Conservation (phyloP, 192 early-diverging fungal species). For the Glomus cerebriforme region DNA sequence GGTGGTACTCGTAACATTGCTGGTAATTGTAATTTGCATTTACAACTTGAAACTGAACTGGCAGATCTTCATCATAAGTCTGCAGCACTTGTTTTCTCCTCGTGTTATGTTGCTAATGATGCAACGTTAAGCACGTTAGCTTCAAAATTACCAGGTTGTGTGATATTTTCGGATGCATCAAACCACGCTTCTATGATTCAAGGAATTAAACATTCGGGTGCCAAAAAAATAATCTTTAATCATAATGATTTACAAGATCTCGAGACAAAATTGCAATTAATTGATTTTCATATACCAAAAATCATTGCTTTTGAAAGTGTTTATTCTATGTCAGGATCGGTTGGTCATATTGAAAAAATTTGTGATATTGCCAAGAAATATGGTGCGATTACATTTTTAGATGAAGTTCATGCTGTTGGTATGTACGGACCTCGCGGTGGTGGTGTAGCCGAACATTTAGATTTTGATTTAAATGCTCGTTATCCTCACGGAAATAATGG, state of each 20-base stretch:
- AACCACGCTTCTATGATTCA: constrained; percentile 99
- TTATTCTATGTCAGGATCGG: constrained; percentile 96
- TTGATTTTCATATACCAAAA: constrained; percentile 86
- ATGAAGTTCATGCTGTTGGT: constrained; percentile 99
- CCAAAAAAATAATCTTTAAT: constrained; percentile 85
- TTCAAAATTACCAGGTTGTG: constrained; percentile 83
- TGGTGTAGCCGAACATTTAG: constrained; percentile 93
- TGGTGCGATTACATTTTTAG: constrained; percentile 94
- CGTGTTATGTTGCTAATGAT: constrained; percentile 98
- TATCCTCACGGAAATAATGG: constrained; percentile 50
- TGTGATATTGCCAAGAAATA: constrained; percentile 89
- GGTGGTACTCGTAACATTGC: constrained; percentile 99
- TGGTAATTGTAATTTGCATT: constrained; percentile 94
- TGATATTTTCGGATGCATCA: constrained; percentile 91
- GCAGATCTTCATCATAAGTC: constrained; percentile 91
- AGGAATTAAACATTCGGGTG: constrained; percentile 90
- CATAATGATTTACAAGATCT: constrained; percentile 93
- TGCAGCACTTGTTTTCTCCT: constrained; percentile 91
- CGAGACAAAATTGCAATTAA: constrained; percentile 77
- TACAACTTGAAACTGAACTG: constrained; percentile 88
- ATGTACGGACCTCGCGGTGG: constrained; percentile 95
- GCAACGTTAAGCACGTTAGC: constrained; percentile 91
- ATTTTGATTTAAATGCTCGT: constrained; percentile 69
- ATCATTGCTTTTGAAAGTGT: constrained; percentile 96
- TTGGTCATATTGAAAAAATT: constrained; percentile 91